Base-by-base conservation (phyloP, 148 eudicot genomes). In the Beta vulgaris region DNA sequence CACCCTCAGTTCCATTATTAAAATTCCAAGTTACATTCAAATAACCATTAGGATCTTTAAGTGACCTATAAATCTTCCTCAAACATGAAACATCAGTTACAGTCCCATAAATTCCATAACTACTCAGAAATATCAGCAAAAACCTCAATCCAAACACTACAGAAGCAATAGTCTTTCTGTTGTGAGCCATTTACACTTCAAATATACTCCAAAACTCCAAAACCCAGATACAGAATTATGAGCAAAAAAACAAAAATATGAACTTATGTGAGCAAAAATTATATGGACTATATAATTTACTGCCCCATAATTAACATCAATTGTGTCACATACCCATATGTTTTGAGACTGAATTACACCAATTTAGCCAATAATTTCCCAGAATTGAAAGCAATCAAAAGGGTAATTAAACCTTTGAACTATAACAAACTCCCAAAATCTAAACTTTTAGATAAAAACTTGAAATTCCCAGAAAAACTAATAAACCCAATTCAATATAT, bases 11-110 rank as follows among this genome's bases (percentile, higher is more conserved):
- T 65, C 3, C 44, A 75, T 83, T 86, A 51, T 31, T 76, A 69
- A 86, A 83, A 76, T 86, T 40, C 88, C 88, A 86, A 25, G 59
- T 71, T 66, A 74, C 76, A 64, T 15, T 64, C 29, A 83, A 83
- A 74, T 69, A 75, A 26, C 80, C 78, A 42, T 18, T 44, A 34
- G 86, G 83, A 73, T 86, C 88, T 42, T 64, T 15, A n/a, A 86
- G 55, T 48, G 84, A 78, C 0, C 2, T 4, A 37, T 36, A 42
- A 6, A 85, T 53, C n/a, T 14, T 32, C 76, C 7, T 42, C 76
- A 85, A 76, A 81, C 88, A 85, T 1, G 16, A 0, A 3, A 85
- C 14, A 83, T 85, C 84, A 73, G 79, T 86, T 40, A 3, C 26
- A 64, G 86, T 81, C 14, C 81, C 88, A 79, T 58, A 73, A 51